A percentile compares a stretch with the other conserved stretches of the same genome.
Evolutionary conservation across 148 eudicot species (phyloP).

Genomic region (Selenicereus undatus): DNA sequence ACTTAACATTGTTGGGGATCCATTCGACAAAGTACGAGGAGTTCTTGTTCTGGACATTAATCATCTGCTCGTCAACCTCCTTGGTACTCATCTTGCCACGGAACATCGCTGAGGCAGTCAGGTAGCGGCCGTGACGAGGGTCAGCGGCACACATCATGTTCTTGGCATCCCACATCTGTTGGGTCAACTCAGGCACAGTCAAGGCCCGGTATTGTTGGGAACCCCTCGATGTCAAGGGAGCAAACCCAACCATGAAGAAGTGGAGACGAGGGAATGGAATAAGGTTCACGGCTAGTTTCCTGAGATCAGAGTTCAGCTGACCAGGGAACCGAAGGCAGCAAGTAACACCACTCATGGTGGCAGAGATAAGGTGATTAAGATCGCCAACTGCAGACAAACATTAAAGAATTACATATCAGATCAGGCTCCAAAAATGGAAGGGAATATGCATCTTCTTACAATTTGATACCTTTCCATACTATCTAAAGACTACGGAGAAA

Average conservation of each 20-base stretch:
- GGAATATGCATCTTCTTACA: not conserved
- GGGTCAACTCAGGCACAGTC: constrained; percentile 60
- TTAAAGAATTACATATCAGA: not conserved
- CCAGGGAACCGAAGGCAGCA: constrained; percentile 12
- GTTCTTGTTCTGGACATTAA: constrained; percentile 58
- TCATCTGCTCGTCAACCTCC: constrained; percentile 55
- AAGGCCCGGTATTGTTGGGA: constrained; percentile 65
- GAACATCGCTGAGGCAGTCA: constrained; percentile 61
- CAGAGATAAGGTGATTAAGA: constrained; percentile 5
- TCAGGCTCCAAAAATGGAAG: not conserved
- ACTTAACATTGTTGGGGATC: constrained; percentile 67
- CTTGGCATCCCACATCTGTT: constrained; percentile 66
- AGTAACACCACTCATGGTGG: constrained; percentile 8
- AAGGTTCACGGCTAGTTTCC: constrained; percentile 8
- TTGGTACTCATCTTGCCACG: constrained; percentile 65
- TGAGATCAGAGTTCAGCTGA: constrained; percentile 8
- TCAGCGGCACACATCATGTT: constrained; percentile 74
- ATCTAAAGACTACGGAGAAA: too few relatives aligned
- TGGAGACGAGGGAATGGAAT: constrained; percentile 46
- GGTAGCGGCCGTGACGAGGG: constrained; percentile 56
- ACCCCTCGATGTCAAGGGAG: constrained; percentile 55
- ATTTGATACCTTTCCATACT: too few relatives aligned
- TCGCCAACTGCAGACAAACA: not conserved
- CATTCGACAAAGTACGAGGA: constrained; percentile 64
- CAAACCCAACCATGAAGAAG: constrained; percentile 64